Conservation (phyloP, 2,329 filamentous ascomycete species). For the Talaromyces marneffei region DNA sequence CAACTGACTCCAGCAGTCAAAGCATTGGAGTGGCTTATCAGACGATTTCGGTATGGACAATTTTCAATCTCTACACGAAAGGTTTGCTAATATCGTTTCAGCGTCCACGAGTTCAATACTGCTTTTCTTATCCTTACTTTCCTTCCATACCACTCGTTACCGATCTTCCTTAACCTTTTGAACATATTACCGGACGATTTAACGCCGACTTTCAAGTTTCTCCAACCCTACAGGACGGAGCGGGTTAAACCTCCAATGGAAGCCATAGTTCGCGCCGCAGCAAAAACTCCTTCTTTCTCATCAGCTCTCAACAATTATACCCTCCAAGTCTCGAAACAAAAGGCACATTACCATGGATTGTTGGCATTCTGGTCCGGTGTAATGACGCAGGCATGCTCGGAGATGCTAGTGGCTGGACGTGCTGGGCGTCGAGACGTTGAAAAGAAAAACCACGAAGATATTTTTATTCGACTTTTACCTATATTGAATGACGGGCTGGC, state of each 20-base stretch:
- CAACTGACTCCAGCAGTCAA: constrained; percentile 83
- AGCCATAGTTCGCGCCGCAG: constrained; percentile 75
- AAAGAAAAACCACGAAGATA: constrained; percentile 70
- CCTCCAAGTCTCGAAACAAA: constrained; percentile 63
- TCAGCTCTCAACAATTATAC: constrained; percentile 72
- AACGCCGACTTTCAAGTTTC: constrained; percentile 71
- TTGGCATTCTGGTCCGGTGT: constrained; percentile 89
- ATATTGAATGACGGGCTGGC: constrained; percentile 72
- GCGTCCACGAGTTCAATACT: constrained; percentile 88
- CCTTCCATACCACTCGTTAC: constrained; percentile 82
- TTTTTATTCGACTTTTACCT: constrained; percentile 63
- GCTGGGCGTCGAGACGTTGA: constrained; percentile 73
- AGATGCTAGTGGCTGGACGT: constrained; percentile 69
- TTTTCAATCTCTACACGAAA: constrained; percentile 4
- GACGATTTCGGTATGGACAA: constrained; percentile 70
- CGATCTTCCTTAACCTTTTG: constrained; percentile 76
- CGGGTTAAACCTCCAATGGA: constrained; percentile 71
- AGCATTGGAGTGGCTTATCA: constrained; percentile 88
- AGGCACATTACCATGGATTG: constrained; percentile 69
- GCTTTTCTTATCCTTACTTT: constrained; percentile 73
- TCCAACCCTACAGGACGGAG: constrained; percentile 78
- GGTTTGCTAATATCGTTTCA: constrained; percentile 34
- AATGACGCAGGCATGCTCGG: constrained; percentile 76
- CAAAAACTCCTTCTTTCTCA: constrained; percentile 71
- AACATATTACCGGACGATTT: constrained; percentile 74